Base-by-base conservation (phyloP, 805 yeast species). In the Saturnispora gosingensis region DNA sequence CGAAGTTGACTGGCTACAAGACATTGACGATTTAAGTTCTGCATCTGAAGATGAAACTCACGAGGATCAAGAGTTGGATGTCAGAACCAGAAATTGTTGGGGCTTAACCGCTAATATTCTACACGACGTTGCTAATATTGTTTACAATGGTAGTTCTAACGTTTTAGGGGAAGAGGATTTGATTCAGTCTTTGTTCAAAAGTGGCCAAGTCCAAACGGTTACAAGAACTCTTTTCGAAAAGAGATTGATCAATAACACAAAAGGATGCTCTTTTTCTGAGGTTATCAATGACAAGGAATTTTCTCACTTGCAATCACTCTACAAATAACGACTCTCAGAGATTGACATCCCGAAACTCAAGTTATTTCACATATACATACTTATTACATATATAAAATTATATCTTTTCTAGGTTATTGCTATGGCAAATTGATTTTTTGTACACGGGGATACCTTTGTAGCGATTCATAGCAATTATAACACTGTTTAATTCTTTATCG, bases 91-190 rank as follows among this genome's bases (percentile, higher is more conserved):
- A 60, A 85, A 84, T 60, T 82, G 86, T 4, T 85, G 93, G 95
- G 95, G 95, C 0, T 67, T 85, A 36, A 85, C 93, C 0, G 91
- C 90, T 2, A 84, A 83, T 61, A 85, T 85, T 9, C 62, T 85
- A n/a, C 85, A 78, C 59, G 91, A 85, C 61, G 60, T 85, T 28
- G 82, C 88, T 2, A 74, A 73, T 52, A 71, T 84, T 9, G 69
- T 77, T 3, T 77, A 78, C 60, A 56, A 78, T 58, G 54, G 63
- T 49, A 54, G 64, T 22, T 53, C 53, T 58, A 5, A 44, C 13
- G 63, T 70, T 27, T 62, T 77, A 44, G 88, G 86, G 2, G 84
- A 83, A 56, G 90, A 84, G 61, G 85, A 81, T 53, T 65, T 84
- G 53, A 81, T 84, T 30, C 72, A 78, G 66, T 76, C 79, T 18